These are phyloP conservation scores for Meyerozyma athensensis DNA, from an alignment of 1,139 yeast genomes.

Conservation along the genomic window DNA sequence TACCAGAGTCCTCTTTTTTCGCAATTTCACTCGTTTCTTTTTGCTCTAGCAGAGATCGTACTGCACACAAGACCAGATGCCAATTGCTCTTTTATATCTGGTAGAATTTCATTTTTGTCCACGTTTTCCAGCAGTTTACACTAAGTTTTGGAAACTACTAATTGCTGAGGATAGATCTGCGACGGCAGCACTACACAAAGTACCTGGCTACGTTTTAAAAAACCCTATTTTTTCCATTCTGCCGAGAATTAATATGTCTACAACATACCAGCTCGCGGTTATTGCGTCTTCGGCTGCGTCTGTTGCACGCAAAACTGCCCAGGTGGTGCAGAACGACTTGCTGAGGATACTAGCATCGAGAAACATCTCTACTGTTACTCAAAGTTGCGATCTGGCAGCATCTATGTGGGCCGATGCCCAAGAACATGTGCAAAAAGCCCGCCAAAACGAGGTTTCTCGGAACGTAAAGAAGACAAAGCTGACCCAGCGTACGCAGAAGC, in stretches of 20 bases:
- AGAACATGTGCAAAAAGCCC: slow-evolving; percentile 19
- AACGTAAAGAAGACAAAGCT: slow-evolving; percentile 6
- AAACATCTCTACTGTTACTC: slow-evolving; percentile 14
- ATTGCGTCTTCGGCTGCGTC: slow-evolving; percentile 24
- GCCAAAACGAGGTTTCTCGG: slow-evolving; percentile 7
- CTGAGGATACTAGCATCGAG: slow-evolving; percentile 6
- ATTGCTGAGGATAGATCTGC: not conserved
- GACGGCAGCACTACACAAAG: not conserved
- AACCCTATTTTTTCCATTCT: not conserved
- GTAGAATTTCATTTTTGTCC: not conserved
- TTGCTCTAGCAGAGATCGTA: no score
- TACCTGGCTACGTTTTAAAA: no score
- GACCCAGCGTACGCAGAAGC: slow-evolving; percentile 7
- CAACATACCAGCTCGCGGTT: slow-evolving; percentile 22
- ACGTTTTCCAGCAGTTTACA: not conserved
- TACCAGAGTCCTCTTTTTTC: no score
- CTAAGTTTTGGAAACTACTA: not conserved
- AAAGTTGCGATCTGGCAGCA: slow-evolving; percentile 18
- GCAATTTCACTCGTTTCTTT: not conserved
- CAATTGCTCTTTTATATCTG: not conserved
- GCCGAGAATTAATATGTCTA: not conserved
- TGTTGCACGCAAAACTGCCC: slow-evolving; percentile 21
- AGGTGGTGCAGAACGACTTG: slow-evolving; percentile 20
- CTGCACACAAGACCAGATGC: not conserved
- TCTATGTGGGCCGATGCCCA: slow-evolving; percentile 27